phyloP scores from a whole-genome alignment of 2,329 filamentous ascomycete genomes.

The Beauveria rudraprayagi region DNA sequence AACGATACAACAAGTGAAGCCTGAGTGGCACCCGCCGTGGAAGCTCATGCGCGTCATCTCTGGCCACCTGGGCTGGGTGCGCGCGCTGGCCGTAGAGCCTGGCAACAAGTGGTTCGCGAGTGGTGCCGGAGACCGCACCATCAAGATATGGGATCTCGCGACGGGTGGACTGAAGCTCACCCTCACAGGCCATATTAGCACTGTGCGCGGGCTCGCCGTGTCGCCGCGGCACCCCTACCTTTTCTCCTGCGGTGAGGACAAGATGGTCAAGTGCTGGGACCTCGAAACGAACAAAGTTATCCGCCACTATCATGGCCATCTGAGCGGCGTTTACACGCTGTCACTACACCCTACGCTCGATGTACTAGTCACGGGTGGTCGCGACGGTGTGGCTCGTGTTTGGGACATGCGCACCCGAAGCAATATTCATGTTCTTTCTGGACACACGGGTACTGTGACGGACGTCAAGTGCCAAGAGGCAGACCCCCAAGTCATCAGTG shows the following conservation, averaged over 20 bases:
- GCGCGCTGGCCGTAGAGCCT: conserved; percentile 82
- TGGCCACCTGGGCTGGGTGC: conserved; percentile 92
- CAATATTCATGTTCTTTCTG: conserved; percentile 88
- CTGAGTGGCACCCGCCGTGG: conserved; percentile 97
- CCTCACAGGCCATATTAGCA: conserved; percentile 88
- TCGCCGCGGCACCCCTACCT: conserved; percentile 92
- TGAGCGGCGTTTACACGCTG: conserved; percentile 91
- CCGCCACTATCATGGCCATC: conserved; percentile 91
- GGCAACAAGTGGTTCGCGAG: conserved; percentile 97
- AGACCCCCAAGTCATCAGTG: conserved; percentile 89
- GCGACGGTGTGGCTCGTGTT: conserved; percentile 88
- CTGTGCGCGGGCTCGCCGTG: conserved; percentile 83
- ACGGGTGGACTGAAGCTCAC: conserved; percentile 78
- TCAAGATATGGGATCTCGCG: conserved; percentile 97
- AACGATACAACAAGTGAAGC: conserved; percentile 48
- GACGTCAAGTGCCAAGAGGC: conserved; percentile 90
- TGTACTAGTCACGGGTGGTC: conserved; percentile 86
- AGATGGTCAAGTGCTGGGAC: conserved; percentile 99
- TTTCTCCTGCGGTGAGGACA: conserved; percentile 96
- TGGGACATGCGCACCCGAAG: conserved; percentile 98
- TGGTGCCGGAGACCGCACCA: conserved; percentile 88
- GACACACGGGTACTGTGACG: conserved; percentile 84
- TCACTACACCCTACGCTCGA: conserved; percentile 91
- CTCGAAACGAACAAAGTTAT: conserved; percentile 99
- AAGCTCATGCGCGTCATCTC: conserved; percentile 97